These are phyloP conservation scores for Amanita exitialis DNA, from an alignment of 768 basidiomycete species.

Conservation along the genomic window DNA sequence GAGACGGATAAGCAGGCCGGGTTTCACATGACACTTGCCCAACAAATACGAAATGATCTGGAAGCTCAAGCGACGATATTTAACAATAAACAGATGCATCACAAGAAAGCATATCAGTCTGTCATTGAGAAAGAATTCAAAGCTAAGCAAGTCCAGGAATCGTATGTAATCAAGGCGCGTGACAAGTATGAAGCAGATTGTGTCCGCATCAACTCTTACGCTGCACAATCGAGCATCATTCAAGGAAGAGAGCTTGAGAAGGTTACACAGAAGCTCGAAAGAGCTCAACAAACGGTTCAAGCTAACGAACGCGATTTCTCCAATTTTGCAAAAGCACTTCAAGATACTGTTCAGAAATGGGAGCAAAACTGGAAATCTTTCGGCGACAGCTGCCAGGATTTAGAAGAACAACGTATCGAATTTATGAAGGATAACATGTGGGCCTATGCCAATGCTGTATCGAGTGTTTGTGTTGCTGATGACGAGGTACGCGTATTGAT, in stretches of 20 bases:
- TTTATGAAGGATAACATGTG: constrained; percentile 94
- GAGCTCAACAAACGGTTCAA: constrained; percentile 85
- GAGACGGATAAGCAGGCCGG: constrained; percentile 82
- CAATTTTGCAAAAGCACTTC: constrained; percentile 73
- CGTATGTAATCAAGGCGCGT: constrained; percentile 78
- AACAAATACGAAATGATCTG: constrained; percentile 65
- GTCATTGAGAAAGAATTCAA: constrained; percentile 88
- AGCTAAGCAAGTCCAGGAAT: constrained; percentile 78
- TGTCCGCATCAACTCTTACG: constrained; percentile 86
- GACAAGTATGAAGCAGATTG: constrained; percentile 94
- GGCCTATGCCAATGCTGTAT: constrained; percentile 94
- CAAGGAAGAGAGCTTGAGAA: constrained; percentile 94
- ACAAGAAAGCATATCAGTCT: constrained; percentile 64
- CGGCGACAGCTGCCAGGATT: constrained; percentile 90
- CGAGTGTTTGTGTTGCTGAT: constrained; percentile 89
- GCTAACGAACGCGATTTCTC: constrained; percentile 88
- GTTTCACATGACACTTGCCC: constrained; percentile 64
- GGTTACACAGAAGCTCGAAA: constrained; percentile 77
- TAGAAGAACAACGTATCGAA: constrained; percentile 91
- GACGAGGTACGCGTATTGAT: constrained; percentile 62
- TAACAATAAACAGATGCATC: constrained; percentile 51
- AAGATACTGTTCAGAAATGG: constrained; percentile 79
- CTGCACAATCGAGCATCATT: constrained; percentile 81
- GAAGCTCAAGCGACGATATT: constrained; percentile 59
- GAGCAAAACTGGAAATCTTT: constrained; percentile 91